Evolutionary conservation across 176 grass and related monocot species (phyloP).

Genomic region (Bolboschoenus planiculmis): DNA sequence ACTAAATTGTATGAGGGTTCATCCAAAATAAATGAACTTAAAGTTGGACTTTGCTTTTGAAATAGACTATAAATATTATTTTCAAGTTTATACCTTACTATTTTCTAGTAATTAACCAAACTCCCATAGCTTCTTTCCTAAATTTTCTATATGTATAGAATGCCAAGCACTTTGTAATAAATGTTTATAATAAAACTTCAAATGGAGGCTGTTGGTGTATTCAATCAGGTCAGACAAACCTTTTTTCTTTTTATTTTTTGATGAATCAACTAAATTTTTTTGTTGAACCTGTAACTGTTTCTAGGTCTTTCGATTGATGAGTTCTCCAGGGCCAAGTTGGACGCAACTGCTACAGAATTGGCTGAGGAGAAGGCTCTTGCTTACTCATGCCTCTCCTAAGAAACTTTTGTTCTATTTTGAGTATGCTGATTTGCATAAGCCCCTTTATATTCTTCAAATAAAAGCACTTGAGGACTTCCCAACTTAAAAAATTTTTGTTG

Average conservation of each 20-base stretch:
- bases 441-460: constrained; percentile 15
- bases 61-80: too few species aligned
- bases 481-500: not conserved
- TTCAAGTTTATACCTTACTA: too few species aligned
- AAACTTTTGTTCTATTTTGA: not conserved
- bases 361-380: constrained; percentile 85
- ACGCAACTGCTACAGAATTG: constrained; percentile 74
- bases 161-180: not conserved
- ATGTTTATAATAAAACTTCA: not conserved
- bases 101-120: not conserved
- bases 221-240: not conserved
- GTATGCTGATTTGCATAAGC: not conserved
- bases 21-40: not conserved
- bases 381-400: constrained; percentile 81
- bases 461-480: not conserved
- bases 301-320: constrained; percentile 76
- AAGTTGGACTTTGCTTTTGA: not conserved
- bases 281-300: not conserved
- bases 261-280: not conserved
- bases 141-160: not conserved
- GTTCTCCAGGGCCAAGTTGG: constrained; percentile 90
- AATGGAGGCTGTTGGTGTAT: not conserved
- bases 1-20: not conserved
- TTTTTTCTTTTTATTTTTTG: not conserved
- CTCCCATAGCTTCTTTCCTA: not conserved